Conservation (phyloP, 2,329 filamentous ascomycete genomes). For the Fusarium burgessii region DNA sequence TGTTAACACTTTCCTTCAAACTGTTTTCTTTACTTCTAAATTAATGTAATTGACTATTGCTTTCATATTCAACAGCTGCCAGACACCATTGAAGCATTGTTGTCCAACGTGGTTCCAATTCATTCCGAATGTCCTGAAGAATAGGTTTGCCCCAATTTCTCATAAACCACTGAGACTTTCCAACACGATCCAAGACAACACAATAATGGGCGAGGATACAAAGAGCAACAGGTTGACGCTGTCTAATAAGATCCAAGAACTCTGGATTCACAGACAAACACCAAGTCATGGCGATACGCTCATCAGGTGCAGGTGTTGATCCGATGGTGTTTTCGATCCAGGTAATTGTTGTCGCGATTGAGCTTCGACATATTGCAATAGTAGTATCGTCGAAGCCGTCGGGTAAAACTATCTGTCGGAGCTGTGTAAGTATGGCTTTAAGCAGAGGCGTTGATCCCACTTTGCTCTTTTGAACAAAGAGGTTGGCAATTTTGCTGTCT, state of each 20-base stretch:
- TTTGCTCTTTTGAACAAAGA: conserved; percentile 11
- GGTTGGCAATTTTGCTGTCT: neutral
- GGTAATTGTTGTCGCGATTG: neutral
- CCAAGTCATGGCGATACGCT: conserved; percentile 31
- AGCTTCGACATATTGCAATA: conserved; percentile 2
- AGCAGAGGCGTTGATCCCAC: conserved; percentile 10
- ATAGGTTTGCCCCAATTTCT: conserved; percentile 25
- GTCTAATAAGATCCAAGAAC: conserved; percentile 34
- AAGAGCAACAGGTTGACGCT: conserved; percentile 27
- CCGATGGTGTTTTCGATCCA: conserved; percentile 10
- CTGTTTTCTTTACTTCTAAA: neutral
- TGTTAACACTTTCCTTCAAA: conserved; percentile 50
- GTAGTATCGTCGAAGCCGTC: neutral
- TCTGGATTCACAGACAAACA: conserved; percentile 21
- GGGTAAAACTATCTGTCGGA: conserved; percentile 20
- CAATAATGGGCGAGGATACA: conserved; percentile 32
- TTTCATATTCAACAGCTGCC: conserved; percentile 6
- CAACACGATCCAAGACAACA: conserved; percentile 24
- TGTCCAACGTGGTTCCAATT: conserved; percentile 16
- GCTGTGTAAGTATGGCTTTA: conserved; percentile 8
- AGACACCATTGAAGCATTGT: conserved; percentile 29
- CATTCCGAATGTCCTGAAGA: conserved; percentile 10
- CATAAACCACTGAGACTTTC: conserved; percentile 28
- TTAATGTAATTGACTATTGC: neutral
- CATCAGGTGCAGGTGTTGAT: neutral